These are phyloP conservation scores for Boletus pseudo-olivaceus DNA, from an alignment of 768 basidiomycete species.

Conservation along the genomic window DNA sequence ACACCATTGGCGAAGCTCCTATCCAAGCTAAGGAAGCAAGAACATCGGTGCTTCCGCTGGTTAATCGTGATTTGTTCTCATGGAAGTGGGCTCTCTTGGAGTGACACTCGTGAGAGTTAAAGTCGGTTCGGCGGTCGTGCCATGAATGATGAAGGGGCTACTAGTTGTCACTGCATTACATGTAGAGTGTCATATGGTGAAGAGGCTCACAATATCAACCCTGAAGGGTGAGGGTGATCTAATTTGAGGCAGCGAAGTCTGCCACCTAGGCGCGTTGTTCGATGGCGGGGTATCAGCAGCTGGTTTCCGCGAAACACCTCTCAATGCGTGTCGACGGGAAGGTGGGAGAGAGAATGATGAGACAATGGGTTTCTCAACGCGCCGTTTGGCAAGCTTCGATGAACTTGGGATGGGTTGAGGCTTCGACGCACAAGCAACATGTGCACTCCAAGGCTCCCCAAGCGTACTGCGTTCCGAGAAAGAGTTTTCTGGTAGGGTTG, in stretches of 20 bases:
- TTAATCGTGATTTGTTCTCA: slow-evolving; percentile 3
- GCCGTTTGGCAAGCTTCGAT: slow-evolving; percentile 10
- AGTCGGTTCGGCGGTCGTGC: slow-evolving; percentile 25
- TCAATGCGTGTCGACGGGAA: background rate
- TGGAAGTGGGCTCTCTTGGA: background rate
- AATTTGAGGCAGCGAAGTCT: slow-evolving; percentile 19
- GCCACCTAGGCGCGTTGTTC: background rate
- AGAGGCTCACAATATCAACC: slow-evolving; percentile 25
- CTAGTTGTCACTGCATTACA: slow-evolving; percentile 12
- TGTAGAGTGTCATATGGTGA: background rate
- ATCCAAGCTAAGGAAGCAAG: slow-evolving; percentile 35
- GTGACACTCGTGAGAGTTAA: slow-evolving; percentile 2
- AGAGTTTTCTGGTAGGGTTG: background rate
- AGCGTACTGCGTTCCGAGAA: background rate
- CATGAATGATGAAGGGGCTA: slow-evolving; percentile 31
- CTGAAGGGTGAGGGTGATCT: slow-evolving; percentile 24
- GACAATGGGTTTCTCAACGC: background rate
- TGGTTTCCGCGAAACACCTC: slow-evolving; percentile 6
- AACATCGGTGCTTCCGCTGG: slow-evolving; percentile 22
- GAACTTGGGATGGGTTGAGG: background rate
- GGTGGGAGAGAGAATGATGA: background rate
- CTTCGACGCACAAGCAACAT: background rate
- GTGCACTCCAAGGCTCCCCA: background rate
- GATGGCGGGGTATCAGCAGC: background rate
- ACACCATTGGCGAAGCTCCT: slow-evolving; percentile 12